Evolutionary conservation across 1,284 basidiomycete genomes (phyloP).

Genomic region (Cryptococcus sp.): DNA sequence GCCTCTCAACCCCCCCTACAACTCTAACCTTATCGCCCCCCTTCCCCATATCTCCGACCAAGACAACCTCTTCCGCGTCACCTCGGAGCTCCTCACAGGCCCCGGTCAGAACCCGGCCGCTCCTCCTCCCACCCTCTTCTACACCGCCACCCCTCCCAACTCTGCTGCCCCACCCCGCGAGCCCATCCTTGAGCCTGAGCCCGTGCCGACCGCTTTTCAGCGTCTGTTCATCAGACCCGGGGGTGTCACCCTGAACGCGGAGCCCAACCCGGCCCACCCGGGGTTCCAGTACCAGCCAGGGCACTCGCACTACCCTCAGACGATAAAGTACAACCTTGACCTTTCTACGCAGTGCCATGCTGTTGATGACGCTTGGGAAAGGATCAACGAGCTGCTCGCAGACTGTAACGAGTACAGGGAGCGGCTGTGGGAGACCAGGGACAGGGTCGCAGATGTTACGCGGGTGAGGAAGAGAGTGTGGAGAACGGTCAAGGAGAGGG

Average conservation of each 20-base stretch:
- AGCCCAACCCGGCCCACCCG: slow-evolving; percentile 34
- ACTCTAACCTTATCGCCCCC: slow-evolving; percentile 24
- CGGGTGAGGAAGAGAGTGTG: slow-evolving; percentile 52
- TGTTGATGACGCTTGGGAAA: slow-evolving; percentile 47
- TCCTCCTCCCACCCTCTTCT: slow-evolving; percentile 31
- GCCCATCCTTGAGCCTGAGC: slow-evolving; percentile 7
- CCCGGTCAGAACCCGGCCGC: slow-evolving; percentile 1
- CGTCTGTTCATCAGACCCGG: slow-evolving; percentile 44
- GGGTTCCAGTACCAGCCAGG: slow-evolving; percentile 22
- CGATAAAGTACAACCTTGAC: slow-evolving; percentile 45
- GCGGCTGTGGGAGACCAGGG: slow-evolving; percentile 53
- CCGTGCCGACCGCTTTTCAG: slow-evolving; percentile 41
- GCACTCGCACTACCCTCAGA: slow-evolving; percentile 29
- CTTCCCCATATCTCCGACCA: slow-evolving; percentile 43
- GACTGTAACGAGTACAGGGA: slow-evolving; percentile 55
- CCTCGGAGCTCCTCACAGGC: slow-evolving; percentile 34
- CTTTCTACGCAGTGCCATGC: slow-evolving; percentile 42
- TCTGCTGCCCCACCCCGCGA: slow-evolving; percentile 12
- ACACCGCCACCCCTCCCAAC: slow-evolving; percentile 25
- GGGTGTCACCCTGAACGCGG: slow-evolving; percentile 44
- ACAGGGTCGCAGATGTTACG: slow-evolving; percentile 52
- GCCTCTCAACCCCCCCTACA: not conserved
- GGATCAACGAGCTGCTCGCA: slow-evolving; percentile 50
- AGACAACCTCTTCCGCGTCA: slow-evolving; percentile 47
- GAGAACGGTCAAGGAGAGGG: slow-evolving; percentile 50